phyloP scores from a whole-genome alignment of 805 yeast genomes.

The Wickerhamiella allomyrinae region DNA sequence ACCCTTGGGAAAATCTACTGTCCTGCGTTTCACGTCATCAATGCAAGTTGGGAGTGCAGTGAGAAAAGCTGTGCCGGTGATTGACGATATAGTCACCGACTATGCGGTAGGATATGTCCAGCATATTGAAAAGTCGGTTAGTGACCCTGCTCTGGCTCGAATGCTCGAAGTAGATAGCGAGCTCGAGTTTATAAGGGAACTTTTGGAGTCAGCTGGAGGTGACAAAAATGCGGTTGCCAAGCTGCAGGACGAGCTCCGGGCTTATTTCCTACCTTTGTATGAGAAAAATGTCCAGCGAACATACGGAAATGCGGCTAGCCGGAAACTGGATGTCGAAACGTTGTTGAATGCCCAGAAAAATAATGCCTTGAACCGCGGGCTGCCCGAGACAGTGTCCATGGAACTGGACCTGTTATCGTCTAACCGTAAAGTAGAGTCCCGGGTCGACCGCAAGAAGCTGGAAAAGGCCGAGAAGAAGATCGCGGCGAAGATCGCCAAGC shows the following conservation, averaged over 20 bases:
- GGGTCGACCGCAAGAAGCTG: slow-evolving; percentile 91
- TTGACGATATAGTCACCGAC: slow-evolving; percentile 79
- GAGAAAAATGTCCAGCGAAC: slow-evolving; percentile 28
- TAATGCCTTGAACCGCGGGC: slow-evolving; percentile 63
- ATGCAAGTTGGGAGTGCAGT: slow-evolving; percentile 33
- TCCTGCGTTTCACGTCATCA: not conserved
- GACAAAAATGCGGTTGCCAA: slow-evolving; percentile 37
- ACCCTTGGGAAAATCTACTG: no score
- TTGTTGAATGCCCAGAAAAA: slow-evolving; percentile 61
- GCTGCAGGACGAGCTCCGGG: slow-evolving; percentile 37
- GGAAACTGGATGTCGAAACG: slow-evolving; percentile 52
- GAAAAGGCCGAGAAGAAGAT: slow-evolving; percentile 96
- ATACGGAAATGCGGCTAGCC: slow-evolving; percentile 68
- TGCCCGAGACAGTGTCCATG: slow-evolving; percentile 28
- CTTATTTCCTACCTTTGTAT: slow-evolving; percentile 35
- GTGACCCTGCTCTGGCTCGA: slow-evolving; percentile 69
- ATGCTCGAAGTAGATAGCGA: slow-evolving; percentile 55
- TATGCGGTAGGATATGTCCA: slow-evolving; percentile 84
- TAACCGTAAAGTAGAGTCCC: slow-evolving; percentile 80
- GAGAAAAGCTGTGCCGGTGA: slow-evolving; percentile 71
- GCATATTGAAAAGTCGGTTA: slow-evolving; percentile 62
- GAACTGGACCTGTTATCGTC: slow-evolving; percentile 68
- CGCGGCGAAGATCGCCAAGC: slow-evolving; percentile 91
- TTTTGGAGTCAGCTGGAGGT: slow-evolving; percentile 78
- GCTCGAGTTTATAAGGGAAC: slow-evolving; percentile 46